Evolutionary conservation across 305 asterid genomes (phyloP).

Genomic region (Monarda citriodora): DNA sequence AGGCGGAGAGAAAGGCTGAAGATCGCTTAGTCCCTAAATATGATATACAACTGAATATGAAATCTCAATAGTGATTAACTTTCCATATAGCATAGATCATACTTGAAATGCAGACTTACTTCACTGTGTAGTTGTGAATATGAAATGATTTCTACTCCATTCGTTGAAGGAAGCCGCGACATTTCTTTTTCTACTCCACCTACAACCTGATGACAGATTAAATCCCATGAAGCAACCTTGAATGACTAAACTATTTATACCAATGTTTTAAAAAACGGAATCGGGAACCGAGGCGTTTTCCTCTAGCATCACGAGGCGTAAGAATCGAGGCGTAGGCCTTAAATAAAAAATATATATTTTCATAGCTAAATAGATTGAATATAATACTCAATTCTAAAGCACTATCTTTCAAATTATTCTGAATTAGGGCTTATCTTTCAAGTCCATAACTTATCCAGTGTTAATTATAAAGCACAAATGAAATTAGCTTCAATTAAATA

Average conservation of each 20-base stretch:
- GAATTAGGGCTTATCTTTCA: no score
- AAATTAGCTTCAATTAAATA: no score
- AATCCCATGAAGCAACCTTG: slow-evolving; percentile 10
- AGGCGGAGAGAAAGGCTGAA: slow-evolving; percentile 53
- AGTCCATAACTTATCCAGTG: no score
- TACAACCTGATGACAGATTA: slow-evolving; percentile 42
- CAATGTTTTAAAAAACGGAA: no score
- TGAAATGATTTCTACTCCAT: slow-evolving; percentile 41
- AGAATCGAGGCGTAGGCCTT: no score
- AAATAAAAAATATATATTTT: no score
- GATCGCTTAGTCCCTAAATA: slow-evolving; percentile 44
- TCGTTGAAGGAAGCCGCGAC: slow-evolving; percentile 33
- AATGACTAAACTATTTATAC: neutral
- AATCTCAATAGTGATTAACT: neutral
- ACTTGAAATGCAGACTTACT: slow-evolving; percentile 30
- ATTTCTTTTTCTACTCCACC: slow-evolving; percentile 52
- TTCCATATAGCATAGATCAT: neutral
- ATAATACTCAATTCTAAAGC: no score
- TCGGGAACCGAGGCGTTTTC: no score
- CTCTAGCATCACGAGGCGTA: no score
- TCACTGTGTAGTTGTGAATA: slow-evolving; percentile 45
- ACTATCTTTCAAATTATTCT: no score
- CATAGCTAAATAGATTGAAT: no score
- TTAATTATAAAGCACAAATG: no score
- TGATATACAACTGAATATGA: neutral